Evolutionary conservation across 2,329 filamentous ascomycete genomes (phyloP).

Genomic region (Blastomyces percursus): DNA sequence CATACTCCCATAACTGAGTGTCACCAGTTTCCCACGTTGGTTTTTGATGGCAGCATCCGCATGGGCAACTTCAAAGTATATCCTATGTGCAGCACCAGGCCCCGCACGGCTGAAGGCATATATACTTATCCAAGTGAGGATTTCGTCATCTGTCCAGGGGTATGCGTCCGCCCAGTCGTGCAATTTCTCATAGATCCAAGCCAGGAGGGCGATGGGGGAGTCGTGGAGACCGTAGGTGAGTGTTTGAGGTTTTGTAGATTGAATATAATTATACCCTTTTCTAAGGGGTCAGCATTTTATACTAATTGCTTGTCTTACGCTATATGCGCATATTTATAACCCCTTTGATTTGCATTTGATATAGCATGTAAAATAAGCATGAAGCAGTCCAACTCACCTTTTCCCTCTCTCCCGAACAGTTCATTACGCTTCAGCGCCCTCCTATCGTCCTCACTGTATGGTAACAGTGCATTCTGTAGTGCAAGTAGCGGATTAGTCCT

Average conservation of each 20-base stretch:
- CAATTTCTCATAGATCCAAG: constrained; percentile 75
- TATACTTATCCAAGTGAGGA: constrained; percentile 62
- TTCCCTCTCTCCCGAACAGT: constrained; percentile 50
- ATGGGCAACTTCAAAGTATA: constrained; percentile 60
- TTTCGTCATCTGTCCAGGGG: constrained; percentile 63
- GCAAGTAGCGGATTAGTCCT: constrained; percentile 40
- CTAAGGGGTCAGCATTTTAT: neutral
- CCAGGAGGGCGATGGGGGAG: constrained; percentile 57
- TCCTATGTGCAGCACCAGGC: constrained; percentile 53
- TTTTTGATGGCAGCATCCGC: constrained; percentile 15
- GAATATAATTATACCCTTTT: constrained; percentile 46
- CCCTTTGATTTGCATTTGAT: neutral
- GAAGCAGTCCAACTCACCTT: neutral
- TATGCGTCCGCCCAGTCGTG: constrained; percentile 65
- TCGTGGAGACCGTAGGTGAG: constrained; percentile 59
- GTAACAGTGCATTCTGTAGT: constrained; percentile 44
- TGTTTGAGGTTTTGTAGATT: constrained; percentile 61
- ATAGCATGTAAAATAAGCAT: neutral
- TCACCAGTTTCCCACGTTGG: constrained; percentile 1
- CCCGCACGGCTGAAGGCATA: constrained; percentile 63
- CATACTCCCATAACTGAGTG: constrained; percentile 16
- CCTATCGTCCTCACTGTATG: constrained; percentile 44
- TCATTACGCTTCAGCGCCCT: constrained; percentile 41
- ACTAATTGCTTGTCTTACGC: neutral
- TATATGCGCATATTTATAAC: neutral